Conservation (phyloP, 1,284 basidiomycete genomes). For the Cryptococcus deneoformans region DNA sequence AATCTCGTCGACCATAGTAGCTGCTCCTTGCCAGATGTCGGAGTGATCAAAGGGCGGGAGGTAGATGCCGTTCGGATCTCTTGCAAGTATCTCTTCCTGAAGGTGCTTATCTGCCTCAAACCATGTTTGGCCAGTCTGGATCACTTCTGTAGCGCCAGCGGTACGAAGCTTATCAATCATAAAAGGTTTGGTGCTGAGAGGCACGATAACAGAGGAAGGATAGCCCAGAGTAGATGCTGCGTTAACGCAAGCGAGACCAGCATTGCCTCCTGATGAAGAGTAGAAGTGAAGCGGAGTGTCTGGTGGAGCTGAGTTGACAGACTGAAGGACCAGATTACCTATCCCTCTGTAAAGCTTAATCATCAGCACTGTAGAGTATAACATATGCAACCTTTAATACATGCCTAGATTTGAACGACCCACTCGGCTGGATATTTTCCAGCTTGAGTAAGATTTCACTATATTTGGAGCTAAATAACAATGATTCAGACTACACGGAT, state of each 20-base stretch:
- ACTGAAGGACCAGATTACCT: slow-evolving; percentile 23
- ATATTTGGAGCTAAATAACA: background rate
- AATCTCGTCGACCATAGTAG: slow-evolving; percentile 22
- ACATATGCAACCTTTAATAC: background rate
- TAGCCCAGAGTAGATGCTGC: slow-evolving; percentile 22
- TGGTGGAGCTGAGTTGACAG: slow-evolving; percentile 6
- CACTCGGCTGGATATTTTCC: slow-evolving; percentile 30
- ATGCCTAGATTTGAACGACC: slow-evolving; percentile 36
- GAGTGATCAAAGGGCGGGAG: slow-evolving; percentile 31
- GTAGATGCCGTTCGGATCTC: slow-evolving; percentile 21
- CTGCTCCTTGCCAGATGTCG: slow-evolving; percentile 24
- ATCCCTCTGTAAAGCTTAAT: slow-evolving; percentile 18
- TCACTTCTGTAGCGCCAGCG: slow-evolving; percentile 23
- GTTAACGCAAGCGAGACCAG: slow-evolving; percentile 27
- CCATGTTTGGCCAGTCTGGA: slow-evolving; percentile 23
- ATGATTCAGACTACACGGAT: background rate
- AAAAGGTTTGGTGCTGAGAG: slow-evolving; percentile 16
- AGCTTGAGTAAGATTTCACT: slow-evolving; percentile 31
- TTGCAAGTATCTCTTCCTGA: slow-evolving; percentile 12
- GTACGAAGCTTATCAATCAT: slow-evolving; percentile 25
- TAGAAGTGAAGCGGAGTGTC: slow-evolving; percentile 22
- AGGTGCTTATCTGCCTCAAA: slow-evolving; percentile 25
- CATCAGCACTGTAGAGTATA: background rate
- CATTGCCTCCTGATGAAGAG: slow-evolving; percentile 31
- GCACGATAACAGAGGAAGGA: slow-evolving; percentile 24